Evolutionary conservation across 1,139 yeast species (phyloP).

Genomic region (Saccharomyces hybrid): DNA sequence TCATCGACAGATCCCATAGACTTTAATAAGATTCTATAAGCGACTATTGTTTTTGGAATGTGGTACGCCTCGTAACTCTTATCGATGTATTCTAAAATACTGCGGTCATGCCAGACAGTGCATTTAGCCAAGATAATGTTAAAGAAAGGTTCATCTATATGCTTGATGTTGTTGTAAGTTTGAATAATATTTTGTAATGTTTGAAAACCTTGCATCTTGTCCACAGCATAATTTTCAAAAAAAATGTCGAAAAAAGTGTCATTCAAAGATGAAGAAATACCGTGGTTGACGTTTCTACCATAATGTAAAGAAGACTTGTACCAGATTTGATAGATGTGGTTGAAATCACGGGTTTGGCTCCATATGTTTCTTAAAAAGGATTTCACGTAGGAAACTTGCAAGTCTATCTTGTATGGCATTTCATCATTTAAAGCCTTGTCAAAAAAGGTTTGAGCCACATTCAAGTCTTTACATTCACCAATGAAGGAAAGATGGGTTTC

Average conservation of each 20-base stretch:
- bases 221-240: slow-evolving; percentile 50
- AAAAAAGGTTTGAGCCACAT: slow-evolving; percentile 65
- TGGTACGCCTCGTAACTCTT: slow-evolving; percentile 53
- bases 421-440: slow-evolving; percentile 56
- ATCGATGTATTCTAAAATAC: slow-evolving; percentile 56
- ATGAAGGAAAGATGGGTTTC: slow-evolving; percentile 74
- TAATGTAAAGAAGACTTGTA: slow-evolving; percentile 50
- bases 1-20: slow-evolving; percentile 57
- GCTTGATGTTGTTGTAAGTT: slow-evolving; percentile 48
- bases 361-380: slow-evolving; percentile 58
- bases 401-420: slow-evolving; percentile 62
- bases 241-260: slow-evolving; percentile 62
- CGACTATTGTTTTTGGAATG: slow-evolving; percentile 58
- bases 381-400: slow-evolving; percentile 71
- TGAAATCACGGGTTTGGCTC: slow-evolving; percentile 50
- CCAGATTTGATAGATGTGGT: slow-evolving; percentile 59
- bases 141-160: slow-evolving; percentile 67
- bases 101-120: slow-evolving; percentile 60
- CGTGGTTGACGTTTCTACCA: slow-evolving; percentile 54
- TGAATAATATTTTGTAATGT: slow-evolving; percentile 52
- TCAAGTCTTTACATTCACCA: slow-evolving; percentile 70
- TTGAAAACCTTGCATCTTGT: slow-evolving; percentile 48
- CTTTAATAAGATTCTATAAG: slow-evolving; percentile 69
- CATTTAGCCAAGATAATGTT: slow-evolving; percentile 67
- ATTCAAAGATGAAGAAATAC: slow-evolving; percentile 58